A percentile compares a stretch with the other conserved stretches of the same genome.
Conservation (phyloP, 2,329 filamentous ascomycete species). For the Diaporthe longicolla region DNA sequence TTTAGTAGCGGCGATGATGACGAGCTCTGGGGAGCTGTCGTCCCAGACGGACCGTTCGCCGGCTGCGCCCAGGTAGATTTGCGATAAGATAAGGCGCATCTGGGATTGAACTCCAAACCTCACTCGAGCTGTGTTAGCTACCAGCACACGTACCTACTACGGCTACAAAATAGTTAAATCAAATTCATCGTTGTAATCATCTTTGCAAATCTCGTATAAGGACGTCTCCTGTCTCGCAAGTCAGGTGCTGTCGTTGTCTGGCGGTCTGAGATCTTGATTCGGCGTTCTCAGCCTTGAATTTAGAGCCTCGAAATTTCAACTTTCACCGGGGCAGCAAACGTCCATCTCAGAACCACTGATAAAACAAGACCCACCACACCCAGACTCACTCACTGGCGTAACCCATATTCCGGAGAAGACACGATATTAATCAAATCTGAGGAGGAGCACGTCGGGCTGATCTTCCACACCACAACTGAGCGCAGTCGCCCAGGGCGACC, state of each 20-base stretch:
- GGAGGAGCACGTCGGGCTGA: too few species aligned
- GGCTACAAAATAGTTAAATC: background rate
- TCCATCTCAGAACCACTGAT: background rate
- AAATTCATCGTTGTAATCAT: background rate
- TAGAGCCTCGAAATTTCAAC: slow-evolving; percentile 38
- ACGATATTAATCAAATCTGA: background rate
- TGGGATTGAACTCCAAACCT: background rate
- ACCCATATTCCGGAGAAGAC: background rate
- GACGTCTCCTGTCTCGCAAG: background rate
- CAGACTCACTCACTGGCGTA: background rate
- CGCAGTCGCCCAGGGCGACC: background rate
- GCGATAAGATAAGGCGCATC: slow-evolving; percentile 41
- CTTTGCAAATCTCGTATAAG: background rate
- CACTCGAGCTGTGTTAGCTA: background rate
- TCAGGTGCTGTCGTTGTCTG: background rate
- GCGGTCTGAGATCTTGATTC: background rate
- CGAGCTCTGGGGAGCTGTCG: slow-evolving; percentile 14
- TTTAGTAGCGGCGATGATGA: background rate
- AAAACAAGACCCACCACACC: background rate
- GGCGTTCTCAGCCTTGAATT: background rate
- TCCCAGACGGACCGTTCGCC: slow-evolving; percentile 32
- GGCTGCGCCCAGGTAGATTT: slow-evolving; percentile 28
- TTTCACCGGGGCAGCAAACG: background rate
- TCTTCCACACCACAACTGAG: background rate
- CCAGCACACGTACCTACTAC: background rate